Evolutionary conservation across 2,329 filamentous ascomycete genomes (phyloP).

Genomic region (Penicillium sp.): DNA sequence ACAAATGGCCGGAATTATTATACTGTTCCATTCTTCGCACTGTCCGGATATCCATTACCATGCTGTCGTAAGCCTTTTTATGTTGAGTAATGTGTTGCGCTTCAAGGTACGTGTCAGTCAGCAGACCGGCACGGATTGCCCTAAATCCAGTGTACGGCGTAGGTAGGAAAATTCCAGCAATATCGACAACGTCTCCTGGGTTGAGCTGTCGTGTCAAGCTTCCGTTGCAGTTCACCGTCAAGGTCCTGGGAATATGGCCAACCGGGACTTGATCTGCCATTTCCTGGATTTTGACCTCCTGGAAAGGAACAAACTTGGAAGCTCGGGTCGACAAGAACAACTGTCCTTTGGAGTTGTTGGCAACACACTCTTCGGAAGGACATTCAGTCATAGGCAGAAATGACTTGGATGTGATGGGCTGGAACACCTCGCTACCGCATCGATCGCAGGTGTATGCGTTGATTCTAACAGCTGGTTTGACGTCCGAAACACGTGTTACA

Average conservation of each 20-base stretch:
- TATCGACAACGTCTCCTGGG: conserved; percentile 89
- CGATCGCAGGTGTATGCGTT: conserved; percentile 97
- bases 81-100: conserved; percentile 91
- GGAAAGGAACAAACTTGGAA: conserved; percentile 95
- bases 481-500: conserved; percentile 90
- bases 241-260: conserved; percentile 87
- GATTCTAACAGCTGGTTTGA: conserved; percentile 95
- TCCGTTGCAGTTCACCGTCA: conserved; percentile 87
- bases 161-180: conserved; percentile 92
- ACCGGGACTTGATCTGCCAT: conserved; percentile 99
- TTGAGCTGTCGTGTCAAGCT: conserved; percentile 81
- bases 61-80: conserved; percentile 96
- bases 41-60: conserved; percentile 75
- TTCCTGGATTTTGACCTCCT: conserved; percentile 97
- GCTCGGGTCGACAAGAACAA: conserved; percentile 92
- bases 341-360: conserved; percentile 89
- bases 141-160: conserved; percentile 99
- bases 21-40: conserved; percentile 82
- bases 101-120: conserved; percentile 96
- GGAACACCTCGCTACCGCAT: conserved; percentile 96
- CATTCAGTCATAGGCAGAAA: conserved; percentile 84
- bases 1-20: conserved; percentile 81
- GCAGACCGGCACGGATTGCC: conserved; percentile 89
- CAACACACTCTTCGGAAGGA: conserved; percentile 82
- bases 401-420: conserved; percentile 86